phyloP scores from a whole-genome alignment of 2,329 filamentous ascomycete genomes.

The Diplodia intermedia region DNA sequence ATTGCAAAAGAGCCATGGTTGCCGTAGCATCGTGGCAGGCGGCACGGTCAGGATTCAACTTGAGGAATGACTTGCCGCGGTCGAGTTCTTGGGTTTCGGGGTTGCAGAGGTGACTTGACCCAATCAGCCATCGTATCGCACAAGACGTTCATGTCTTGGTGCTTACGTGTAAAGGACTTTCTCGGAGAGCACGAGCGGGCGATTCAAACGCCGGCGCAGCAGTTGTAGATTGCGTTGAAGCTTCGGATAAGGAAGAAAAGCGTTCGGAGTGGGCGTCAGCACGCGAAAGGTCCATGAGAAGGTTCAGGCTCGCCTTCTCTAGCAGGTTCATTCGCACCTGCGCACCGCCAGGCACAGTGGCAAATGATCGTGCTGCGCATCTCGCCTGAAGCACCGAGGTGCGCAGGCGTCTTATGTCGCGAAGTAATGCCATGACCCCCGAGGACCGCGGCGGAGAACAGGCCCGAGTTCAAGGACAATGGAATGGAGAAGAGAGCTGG shows the following conservation, averaged over 20 bases:
- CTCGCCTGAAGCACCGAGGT: not conserved
- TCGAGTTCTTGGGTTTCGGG: constrained; percentile 43
- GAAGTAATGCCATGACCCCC: not conserved
- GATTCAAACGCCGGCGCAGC: not conserved
- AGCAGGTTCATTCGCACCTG: constrained; percentile 3
- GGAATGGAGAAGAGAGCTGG: no score
- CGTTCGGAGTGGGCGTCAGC: not conserved
- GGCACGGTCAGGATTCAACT: constrained; percentile 50
- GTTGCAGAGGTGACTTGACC: constrained; percentile 42
- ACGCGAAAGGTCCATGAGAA: not conserved
- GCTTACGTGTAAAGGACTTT: constrained; percentile 48
- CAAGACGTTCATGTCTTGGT: not conserved
- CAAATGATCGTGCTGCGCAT: not conserved
- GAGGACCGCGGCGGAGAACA: not conserved
- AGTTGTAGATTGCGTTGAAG: not conserved
- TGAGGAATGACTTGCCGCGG: constrained; percentile 50
- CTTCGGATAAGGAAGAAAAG: constrained; percentile 7
- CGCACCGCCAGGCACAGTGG: not conserved
- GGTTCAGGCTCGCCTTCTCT: not conserved
- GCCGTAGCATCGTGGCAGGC: constrained; percentile 54
- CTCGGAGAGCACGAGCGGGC: constrained; percentile 49
- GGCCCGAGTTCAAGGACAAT: no score
- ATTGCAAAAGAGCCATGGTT: constrained; percentile 53
- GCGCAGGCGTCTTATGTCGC: not conserved
- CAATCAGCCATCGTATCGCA: not conserved